phyloP scores from a whole-genome alignment of 2,329 filamentous ascomycete genomes.

The Cladophialophora carrionii region DNA sequence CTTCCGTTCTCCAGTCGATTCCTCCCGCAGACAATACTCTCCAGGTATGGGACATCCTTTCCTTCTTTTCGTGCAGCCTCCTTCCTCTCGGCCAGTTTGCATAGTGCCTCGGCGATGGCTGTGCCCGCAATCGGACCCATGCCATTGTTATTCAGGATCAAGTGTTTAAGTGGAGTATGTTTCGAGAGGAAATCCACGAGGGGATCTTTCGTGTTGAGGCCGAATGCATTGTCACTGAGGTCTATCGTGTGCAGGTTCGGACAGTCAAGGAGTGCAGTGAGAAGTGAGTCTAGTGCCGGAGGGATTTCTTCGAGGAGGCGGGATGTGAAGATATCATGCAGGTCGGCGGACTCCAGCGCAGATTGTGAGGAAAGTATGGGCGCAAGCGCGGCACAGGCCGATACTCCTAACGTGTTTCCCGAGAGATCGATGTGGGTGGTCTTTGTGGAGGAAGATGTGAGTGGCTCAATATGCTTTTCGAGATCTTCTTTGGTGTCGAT shows the following conservation, averaged over 20 bases:
- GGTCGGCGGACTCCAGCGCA: slow-evolving; percentile 77
- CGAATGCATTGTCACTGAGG: slow-evolving; percentile 97
- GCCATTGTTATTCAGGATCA: slow-evolving; percentile 98
- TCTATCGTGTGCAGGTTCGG: slow-evolving; percentile 88
- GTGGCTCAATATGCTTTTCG: slow-evolving; percentile 76
- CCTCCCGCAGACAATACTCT: slow-evolving; percentile 96
- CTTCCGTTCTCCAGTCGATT: slow-evolving; percentile 95
- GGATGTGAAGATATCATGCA: slow-evolving; percentile 97
- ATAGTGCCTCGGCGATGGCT: slow-evolving; percentile 84
- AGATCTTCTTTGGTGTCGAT: slow-evolving; percentile 87
- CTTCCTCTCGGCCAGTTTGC: slow-evolving; percentile 81
- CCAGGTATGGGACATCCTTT: slow-evolving; percentile 75
- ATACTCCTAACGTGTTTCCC: slow-evolving; percentile 91
- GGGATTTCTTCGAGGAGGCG: slow-evolving; percentile 93
- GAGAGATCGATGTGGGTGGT: slow-evolving; percentile 84
- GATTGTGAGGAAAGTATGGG: slow-evolving; percentile 83
- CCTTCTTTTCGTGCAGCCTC: slow-evolving; percentile 67
- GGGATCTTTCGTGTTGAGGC: slow-evolving; percentile 89
- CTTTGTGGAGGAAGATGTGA: slow-evolving; percentile 67
- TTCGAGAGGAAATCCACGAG: slow-evolving; percentile 87
- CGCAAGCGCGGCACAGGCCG: slow-evolving; percentile 81
- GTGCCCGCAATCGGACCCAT: slow-evolving; percentile 89
- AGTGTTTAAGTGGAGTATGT: slow-evolving; percentile 87
- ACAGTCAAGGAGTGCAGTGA: slow-evolving; percentile 83
- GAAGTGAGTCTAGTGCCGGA: slow-evolving; percentile 78